Evolutionary conservation across 805 yeast genomes (phyloP).

Genomic region (Pichia manshurica): DNA sequence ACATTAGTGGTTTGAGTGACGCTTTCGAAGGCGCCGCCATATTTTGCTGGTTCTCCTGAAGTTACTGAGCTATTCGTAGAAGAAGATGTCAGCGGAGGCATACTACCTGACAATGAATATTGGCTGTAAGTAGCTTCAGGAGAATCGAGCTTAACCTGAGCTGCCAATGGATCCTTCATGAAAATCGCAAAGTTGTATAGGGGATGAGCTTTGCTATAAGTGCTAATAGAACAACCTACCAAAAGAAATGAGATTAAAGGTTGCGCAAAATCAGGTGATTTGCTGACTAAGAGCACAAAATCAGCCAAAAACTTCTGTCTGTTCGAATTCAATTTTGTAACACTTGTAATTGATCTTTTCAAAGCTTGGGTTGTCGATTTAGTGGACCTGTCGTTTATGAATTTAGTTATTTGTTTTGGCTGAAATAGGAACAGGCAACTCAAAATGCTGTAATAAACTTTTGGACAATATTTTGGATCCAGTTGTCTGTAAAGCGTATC

Average conservation of each 20-base stretch:
- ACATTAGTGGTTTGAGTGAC: constrained; percentile 3
- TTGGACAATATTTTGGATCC: constrained; percentile 27
- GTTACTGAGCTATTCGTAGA: neutral
- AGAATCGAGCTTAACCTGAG: constrained; percentile 28
- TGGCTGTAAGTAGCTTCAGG: constrained; percentile 7
- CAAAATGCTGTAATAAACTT: constrained; percentile 29
- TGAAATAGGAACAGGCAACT: constrained; percentile 31
- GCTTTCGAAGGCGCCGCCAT: neutral
- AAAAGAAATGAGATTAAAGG: constrained; percentile 29
- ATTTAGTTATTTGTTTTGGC: constrained; percentile 29
- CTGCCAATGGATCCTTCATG: constrained; percentile 21
- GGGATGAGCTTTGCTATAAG: constrained; percentile 23
- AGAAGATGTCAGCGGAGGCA: neutral
- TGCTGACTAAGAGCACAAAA: constrained; percentile 19
- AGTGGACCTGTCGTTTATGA: constrained; percentile 18
- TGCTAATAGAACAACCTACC: constrained; percentile 29
- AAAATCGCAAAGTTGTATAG: constrained; percentile 26
- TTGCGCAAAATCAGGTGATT: constrained; percentile 25
- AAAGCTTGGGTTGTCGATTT: constrained; percentile 21
- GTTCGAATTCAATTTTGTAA: constrained; percentile 8
- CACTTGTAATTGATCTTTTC: constrained; percentile 22
- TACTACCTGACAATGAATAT: neutral
- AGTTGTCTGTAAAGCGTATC: constrained; percentile 29
- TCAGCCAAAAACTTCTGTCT: constrained; percentile 27
- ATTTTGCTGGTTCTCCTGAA: neutral